Evolutionary conservation across 2,329 filamentous ascomycete species (phyloP).

Genomic region (Xylariaceae sp.): DNA sequence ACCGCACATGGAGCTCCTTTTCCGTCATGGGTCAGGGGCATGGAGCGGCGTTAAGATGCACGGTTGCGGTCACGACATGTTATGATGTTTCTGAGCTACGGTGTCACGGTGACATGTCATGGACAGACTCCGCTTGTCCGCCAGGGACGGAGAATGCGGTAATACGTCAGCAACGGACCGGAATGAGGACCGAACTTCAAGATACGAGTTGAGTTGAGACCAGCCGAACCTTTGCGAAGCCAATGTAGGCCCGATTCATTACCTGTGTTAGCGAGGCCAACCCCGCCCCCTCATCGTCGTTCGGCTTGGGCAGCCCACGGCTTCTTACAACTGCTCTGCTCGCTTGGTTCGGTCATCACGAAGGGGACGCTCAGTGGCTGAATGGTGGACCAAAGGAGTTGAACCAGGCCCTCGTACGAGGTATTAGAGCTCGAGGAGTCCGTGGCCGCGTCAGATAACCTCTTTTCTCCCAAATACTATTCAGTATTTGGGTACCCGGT

Average conservation of each 20-base stretch:
- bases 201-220: constrained; percentile 21
- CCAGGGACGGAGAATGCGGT: constrained; percentile 21
- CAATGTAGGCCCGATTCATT: constrained; percentile 18
- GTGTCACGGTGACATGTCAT: constrained; percentile 20
- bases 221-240: constrained; percentile 15
- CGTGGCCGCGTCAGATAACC: constrained; percentile 45
- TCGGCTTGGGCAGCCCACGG: constrained; percentile 20
- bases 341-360: constrained; percentile 22
- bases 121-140: constrained; percentile 8
- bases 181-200: constrained; percentile 16
- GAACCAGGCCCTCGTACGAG: background rate
- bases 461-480: constrained; percentile 51
- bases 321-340: constrained; percentile 14
- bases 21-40: constrained; percentile 12
- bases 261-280: constrained; percentile 21
- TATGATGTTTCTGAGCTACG: constrained; percentile 14
- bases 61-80: background rate
- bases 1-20: constrained; percentile 16
- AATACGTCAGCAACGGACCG: constrained; percentile 20
- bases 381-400: constrained; percentile 11
- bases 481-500: constrained; percentile 43
- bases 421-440: constrained; percentile 16
- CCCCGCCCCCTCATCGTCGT: background rate
- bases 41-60: constrained; percentile 10
- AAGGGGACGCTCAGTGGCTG: constrained; percentile 17